Percentiles rank a stretch among this genome's conserved stretches.
Conservation (phyloP, 1,284 basidiomycete species). For the Sporisorium exsertum region DNA sequence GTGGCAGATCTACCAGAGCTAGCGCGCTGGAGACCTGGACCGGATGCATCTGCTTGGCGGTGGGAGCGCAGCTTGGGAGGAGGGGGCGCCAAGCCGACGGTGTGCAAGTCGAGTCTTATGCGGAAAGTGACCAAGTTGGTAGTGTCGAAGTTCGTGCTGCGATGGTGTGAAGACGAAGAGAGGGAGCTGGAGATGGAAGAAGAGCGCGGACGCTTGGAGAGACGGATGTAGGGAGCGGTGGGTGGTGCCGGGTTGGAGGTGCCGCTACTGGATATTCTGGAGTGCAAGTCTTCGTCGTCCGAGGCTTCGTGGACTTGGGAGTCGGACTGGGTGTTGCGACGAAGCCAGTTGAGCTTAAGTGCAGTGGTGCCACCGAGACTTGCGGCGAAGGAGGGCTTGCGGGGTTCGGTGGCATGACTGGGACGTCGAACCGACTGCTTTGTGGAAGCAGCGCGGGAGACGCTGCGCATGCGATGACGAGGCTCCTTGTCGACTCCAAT, state of each 20-base stretch:
- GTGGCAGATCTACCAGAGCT: slow-evolving; percentile 29
- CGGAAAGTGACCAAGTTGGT: slow-evolving; percentile 34
- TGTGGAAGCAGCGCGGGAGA: slow-evolving; percentile 42
- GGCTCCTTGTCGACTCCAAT: slow-evolving; percentile 35
- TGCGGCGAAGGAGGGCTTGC: slow-evolving; percentile 49
- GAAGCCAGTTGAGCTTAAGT: slow-evolving; percentile 49
- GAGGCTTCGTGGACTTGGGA: slow-evolving; percentile 30
- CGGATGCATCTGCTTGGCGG: slow-evolving; percentile 17
- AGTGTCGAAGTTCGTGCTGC: slow-evolving; percentile 14
- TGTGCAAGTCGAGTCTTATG: slow-evolving; percentile 62
- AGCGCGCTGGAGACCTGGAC: slow-evolving; percentile 17
- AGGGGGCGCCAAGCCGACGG: slow-evolving; percentile 49
- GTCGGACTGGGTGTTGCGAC: slow-evolving; percentile 37
- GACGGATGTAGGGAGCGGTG: slow-evolving; percentile 48
- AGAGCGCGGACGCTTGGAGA: slow-evolving; percentile 14
- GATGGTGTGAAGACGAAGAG: slow-evolving; percentile 25
- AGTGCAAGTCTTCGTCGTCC: slow-evolving; percentile 45
- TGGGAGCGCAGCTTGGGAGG: slow-evolving; percentile 36
- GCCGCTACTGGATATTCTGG: slow-evolving; percentile 33
- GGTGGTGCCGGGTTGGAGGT: slow-evolving; percentile 24
- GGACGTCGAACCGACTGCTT: slow-evolving; percentile 19
- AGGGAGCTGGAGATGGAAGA: slow-evolving; percentile 17
- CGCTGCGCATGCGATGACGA: slow-evolving; percentile 36
- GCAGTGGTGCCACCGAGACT: slow-evolving; percentile 37
- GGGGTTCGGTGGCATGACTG: slow-evolving; percentile 31